Conservation (phyloP, 352 stramenopile species). For the Pythium guiyangense region DNA sequence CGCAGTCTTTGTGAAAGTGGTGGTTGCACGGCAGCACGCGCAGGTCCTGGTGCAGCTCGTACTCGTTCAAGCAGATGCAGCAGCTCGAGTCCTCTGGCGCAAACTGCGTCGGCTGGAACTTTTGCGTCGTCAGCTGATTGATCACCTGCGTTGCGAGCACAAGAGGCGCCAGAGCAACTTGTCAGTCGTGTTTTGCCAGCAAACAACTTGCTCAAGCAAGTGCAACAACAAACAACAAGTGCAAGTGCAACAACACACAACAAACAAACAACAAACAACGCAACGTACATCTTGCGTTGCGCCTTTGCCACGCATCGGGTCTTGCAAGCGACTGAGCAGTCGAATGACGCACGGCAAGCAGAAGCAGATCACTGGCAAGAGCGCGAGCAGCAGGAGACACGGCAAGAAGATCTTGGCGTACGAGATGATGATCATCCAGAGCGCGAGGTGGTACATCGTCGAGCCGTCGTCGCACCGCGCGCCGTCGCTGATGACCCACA, state of each 20-base stretch:
- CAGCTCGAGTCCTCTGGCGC: constrained; percentile 83
- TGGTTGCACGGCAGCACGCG: constrained; percentile 94
- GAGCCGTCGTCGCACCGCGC: constrained; percentile 74
- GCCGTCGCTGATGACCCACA: constrained; percentile 86
- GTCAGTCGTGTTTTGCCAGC: too few relatives aligned
- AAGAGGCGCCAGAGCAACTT: too few relatives aligned
- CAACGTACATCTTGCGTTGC: constrained; percentile 63
- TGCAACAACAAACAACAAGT: background rate
- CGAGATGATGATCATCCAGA: constrained; percentile 91
- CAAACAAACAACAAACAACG: constrained; percentile 2
- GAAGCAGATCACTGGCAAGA: constrained; percentile 92
- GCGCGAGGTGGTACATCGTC: constrained; percentile 74
- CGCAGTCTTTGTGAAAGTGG: constrained; percentile 92
- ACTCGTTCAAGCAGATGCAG: constrained; percentile 90
- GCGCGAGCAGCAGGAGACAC: constrained; percentile 84
- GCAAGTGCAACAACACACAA: background rate
- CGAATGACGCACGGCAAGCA: constrained; percentile 92
- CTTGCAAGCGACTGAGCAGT: constrained; percentile 86
- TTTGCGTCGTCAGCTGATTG: constrained; percentile 54
- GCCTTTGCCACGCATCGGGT: constrained; percentile 85
- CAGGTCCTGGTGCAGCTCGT: constrained; percentile 84
- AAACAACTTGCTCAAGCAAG: too few relatives aligned
- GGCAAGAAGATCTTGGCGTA: constrained; percentile 93
- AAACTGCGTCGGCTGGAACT: constrained; percentile 61
- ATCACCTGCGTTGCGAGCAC: constrained; percentile 34